Percentiles rank a stretch among this genome's conserved stretches.
Conservation (phyloP, 805 yeast species). For the Wickerhamomyces tratensis region DNA sequence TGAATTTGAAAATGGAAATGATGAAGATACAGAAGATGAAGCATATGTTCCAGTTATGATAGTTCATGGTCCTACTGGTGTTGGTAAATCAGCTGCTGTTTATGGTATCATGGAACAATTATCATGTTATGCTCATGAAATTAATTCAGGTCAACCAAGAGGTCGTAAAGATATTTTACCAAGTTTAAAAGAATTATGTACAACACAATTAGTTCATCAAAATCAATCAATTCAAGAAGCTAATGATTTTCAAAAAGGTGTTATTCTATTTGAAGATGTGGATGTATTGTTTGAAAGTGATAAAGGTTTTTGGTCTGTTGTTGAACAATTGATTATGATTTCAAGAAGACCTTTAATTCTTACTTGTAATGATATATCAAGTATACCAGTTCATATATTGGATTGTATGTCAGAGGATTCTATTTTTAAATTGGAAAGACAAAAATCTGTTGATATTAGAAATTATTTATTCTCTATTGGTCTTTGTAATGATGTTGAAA, state of each 20-base stretch:
- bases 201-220: conserved; percentile 69
- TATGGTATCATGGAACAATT: conserved; percentile 55
- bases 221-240: conserved; percentile 8
- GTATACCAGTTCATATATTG: conserved; percentile 38
- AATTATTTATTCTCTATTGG: conserved; percentile 34
- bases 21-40: conserved; percentile 14
- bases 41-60: conserved; percentile 55
- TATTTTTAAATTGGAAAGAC: conserved; percentile 21
- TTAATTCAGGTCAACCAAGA: conserved; percentile 67
- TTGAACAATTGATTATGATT: conserved; percentile 48
- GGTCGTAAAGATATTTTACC: conserved; percentile 61
- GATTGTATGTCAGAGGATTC: conserved; percentile 33
- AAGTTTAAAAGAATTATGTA: conserved; percentile 66
- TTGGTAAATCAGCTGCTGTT: conserved; percentile 71
- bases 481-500: conserved; percentile 23
- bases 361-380: conserved; percentile 43
- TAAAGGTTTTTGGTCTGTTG: conserved; percentile 68
- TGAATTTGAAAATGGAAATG: conserved; percentile 14
- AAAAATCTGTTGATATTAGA: conserved; percentile 10
- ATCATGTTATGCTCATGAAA: conserved; percentile 69
- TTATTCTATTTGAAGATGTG: conserved; percentile 78
- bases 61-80: conserved; percentile 60
- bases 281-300: conserved; percentile 73
- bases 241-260: conserved; percentile 40
- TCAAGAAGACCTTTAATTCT: conserved; percentile 64